Evolutionary conservation across 2,329 filamentous ascomycete species (phyloP).

Genomic region (Colletotrichum theobromicola): DNA sequence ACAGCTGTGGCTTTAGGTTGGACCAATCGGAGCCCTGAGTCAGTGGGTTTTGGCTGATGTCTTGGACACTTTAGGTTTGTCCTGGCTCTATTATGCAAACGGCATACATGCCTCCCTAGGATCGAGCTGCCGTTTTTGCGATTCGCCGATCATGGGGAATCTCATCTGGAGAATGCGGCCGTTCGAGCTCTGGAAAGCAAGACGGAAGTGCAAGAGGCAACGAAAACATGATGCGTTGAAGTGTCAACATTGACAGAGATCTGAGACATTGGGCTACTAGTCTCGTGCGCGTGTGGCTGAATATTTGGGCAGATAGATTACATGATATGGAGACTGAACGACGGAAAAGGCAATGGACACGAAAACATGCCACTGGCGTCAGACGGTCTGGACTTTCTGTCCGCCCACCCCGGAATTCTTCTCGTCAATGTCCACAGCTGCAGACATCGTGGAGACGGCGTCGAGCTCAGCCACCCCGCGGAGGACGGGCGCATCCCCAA

Average conservation of each 20-base stretch:
- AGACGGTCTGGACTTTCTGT: background rate
- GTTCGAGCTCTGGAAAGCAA: background rate
- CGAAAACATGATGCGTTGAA: background rate
- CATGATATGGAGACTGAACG: background rate
- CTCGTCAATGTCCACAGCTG: background rate
- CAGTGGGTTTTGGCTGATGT: background rate
- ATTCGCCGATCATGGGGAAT: background rate
- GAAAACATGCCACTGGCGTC: background rate
- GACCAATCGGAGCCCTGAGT: background rate
- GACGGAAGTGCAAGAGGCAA: background rate
- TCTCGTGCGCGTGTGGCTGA: background rate
- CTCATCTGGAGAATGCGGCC: background rate
- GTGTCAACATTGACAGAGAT: background rate
- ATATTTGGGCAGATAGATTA: background rate
- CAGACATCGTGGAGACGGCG: background rate
- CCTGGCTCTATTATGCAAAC: background rate
- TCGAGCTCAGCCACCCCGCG: background rate
- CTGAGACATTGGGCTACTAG: background rate
- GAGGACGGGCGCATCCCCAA: constrained; percentile 6
- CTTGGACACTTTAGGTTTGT: background rate
- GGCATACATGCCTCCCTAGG: background rate
- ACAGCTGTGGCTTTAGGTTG: background rate
- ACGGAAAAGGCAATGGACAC: constrained; percentile 1
- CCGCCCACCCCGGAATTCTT: background rate
- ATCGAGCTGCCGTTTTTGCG: background rate